A percentile compares a stretch with the other conserved stretches of the same genome.
These are phyloP conservation scores for Tylopilus intermedius DNA, from an alignment of 768 basidiomycete species.

Conservation along the genomic window DNA sequence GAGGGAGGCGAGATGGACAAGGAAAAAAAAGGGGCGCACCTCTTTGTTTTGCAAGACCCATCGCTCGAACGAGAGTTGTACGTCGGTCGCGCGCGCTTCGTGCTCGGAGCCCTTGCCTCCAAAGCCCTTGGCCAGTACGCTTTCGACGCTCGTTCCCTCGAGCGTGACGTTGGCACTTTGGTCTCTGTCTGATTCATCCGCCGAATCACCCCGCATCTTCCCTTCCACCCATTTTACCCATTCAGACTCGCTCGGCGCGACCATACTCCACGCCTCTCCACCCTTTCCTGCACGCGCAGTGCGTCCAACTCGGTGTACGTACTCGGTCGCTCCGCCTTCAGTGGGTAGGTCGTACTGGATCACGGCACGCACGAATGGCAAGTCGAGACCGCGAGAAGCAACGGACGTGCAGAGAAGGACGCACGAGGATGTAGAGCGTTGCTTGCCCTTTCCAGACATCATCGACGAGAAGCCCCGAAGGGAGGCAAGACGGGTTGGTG, in stretches of 20 bases:
- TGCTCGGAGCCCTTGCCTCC: slow-evolving; percentile 78
- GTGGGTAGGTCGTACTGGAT: slow-evolving; percentile 97
- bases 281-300: slow-evolving; percentile 95
- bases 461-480: slow-evolving; percentile 72
- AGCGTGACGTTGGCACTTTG: slow-evolving; percentile 46
- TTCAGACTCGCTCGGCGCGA: slow-evolving; percentile 77
- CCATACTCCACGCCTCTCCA: slow-evolving; percentile 93
- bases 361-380: slow-evolving; percentile 90
- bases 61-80: slow-evolving; percentile 89
- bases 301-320: slow-evolving; percentile 93
- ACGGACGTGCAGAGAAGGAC: slow-evolving; percentile 94
- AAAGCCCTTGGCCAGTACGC: slow-evolving; percentile 73
- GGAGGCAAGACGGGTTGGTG: slow-evolving; percentile 72
- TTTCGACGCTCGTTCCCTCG: slow-evolving; percentile 59
- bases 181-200: slow-evolving; percentile 22
- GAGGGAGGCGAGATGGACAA: neutral
- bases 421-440: slow-evolving; percentile 42
- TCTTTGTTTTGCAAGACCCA: slow-evolving; percentile 78
- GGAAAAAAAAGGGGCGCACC: slow-evolving; percentile 39
- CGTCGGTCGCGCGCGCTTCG: slow-evolving; percentile 89
- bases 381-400: slow-evolving; percentile 95
- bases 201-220: slow-evolving; percentile 62
- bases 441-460: slow-evolving; percentile 29
- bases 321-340: slow-evolving; percentile 93
- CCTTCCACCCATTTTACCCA: slow-evolving; percentile 91